Evolutionary conservation across 1,139 yeast species (phyloP), one percentile per base, ranked within the genome.

Genomic region (Chernovozyma sophiae-reginae): DNA sequence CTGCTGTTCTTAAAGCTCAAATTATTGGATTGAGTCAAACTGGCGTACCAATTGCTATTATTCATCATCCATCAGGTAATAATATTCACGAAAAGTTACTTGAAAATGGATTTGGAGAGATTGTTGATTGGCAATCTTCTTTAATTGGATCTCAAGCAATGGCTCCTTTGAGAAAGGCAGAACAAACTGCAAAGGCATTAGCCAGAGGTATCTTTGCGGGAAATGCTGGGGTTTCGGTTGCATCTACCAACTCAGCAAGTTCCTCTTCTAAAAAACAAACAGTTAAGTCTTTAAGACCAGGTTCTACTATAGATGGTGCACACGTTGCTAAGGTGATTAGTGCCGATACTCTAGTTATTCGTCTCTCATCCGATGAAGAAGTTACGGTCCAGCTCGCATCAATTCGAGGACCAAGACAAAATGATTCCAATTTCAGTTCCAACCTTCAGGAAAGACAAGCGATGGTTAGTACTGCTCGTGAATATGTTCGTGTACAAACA

Each of bases 71-170:
- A 11, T 89, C 95, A 6, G 77, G 75, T 10, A 84, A 85, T 52
- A 61, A 61, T 42, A 81, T 86, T 49, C 79, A 84, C 43, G 82
- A 80, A 47, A 75, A 77, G 46, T 61, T 86, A 44, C 68, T 86
- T 44, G 77, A 74, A 43, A 70, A 68, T 41, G 96, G 96, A 8
- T 68, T 79, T 31, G 95, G 83, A 7, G 80, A 79, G 46, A 77
- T 86, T 38, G 78, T 81, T 17, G 95, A 86, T 55, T 84, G 95
- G 92, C 95, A 86, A 56, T 78, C 89, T 1, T 58, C 77, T n/a
- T 53, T 79, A 35, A 63, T 87, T 40, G 96, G 96, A 2, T 65
- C 89, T 4, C 60, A 70, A 28, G 66, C 65, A 31, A 85, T 86
- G 90, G 52, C 73, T 3, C 55, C 56, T 23, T 68, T 83, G 39